These are phyloP conservation scores for Populus hybrid DNA, from an alignment of 441 rosid genomes.

Conservation along the genomic window DNA sequence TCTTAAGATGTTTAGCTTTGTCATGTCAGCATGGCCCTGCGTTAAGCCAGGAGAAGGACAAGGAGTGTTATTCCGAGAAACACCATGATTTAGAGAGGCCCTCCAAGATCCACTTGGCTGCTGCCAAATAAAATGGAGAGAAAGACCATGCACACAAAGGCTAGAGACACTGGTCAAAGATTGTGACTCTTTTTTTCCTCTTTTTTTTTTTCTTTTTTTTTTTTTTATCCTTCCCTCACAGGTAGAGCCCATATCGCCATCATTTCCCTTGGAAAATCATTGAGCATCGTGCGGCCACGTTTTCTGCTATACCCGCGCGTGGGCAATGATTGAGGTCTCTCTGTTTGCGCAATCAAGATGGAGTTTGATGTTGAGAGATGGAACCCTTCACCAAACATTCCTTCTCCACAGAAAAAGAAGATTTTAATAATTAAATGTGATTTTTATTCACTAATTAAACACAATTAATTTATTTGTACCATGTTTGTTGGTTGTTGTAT, in stretches of 20 bases:
- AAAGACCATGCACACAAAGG: background rate
- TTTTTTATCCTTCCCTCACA: background rate
- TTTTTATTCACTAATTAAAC: too few relatives aligned
- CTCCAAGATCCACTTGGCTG: background rate
- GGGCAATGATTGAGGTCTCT: constrained; percentile 32
- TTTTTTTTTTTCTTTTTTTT: too few relatives aligned
- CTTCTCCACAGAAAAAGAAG: background rate
- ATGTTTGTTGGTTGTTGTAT: too few relatives aligned
- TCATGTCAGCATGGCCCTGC: constrained; percentile 17
- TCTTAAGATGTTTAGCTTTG: constrained; percentile 4
- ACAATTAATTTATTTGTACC: too few relatives aligned
- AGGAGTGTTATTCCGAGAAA: background rate
- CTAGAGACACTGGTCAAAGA: constrained; percentile 22
- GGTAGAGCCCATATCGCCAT: constrained; percentile 6
- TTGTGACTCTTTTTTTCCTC: background rate
- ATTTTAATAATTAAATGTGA: too few relatives aligned
- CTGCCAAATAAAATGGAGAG: background rate
- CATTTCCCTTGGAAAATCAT: background rate
- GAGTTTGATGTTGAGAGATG: background rate
- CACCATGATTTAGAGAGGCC: background rate
- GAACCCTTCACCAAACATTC: background rate
- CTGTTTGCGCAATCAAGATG: background rate
- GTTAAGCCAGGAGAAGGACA: background rate
- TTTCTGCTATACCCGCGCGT: constrained; percentile 25
- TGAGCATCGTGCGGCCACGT: constrained; percentile 29